Base-by-base conservation (phyloP, 31 red algal genomes). In the Endocladia muricata region DNA sequence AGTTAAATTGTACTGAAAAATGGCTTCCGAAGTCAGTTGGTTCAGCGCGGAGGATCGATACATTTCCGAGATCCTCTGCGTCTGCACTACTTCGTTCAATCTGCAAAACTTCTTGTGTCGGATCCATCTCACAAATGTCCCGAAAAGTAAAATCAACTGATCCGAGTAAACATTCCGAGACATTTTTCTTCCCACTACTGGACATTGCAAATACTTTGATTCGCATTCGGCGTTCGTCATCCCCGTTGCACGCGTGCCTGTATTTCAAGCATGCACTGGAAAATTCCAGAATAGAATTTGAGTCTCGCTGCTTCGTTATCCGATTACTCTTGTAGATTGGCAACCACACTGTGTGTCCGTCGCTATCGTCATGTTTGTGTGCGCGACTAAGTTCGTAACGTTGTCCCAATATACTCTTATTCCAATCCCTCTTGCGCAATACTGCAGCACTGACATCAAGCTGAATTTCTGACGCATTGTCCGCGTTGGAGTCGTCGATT, bases 171-270 rank as follows among this genome's bases (percentile, higher is more conserved):
- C 29, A 38, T 39, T 82, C 78, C 13, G 44, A 57, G 11, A 4
- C n/a, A 3, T 17, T 30, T 38, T 69, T 66, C 66, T 79, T 88
- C 9, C 43, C 51, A 17, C 47, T 73, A 7, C 28, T 43, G 9
- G 72, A 32, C 29, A 57, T 68, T 22, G 30, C 71, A 52, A 82
- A 83, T 55, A 90, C 7, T 9, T 17, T 13, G 33, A 90, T 37
- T 54, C 71, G 55, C 70, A 90, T 21, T 38, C 61, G 23, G 9
- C 86, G 7, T 71, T 76, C 70, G 17, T 90, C 86, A 57, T 82
- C 86, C 2, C 76, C 86, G 65, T 90, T 90, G 37, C 86, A 90
- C 26, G 83, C 49, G 32, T 90, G 86, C 23, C 86, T 47, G 40
- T 82, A 77, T 30, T 65, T 82, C 3, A 82, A 21, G 39, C 28